Conservation (phyloP, 164 flowering plant genomes). For the Magnolia kwangsiensis region DNA sequence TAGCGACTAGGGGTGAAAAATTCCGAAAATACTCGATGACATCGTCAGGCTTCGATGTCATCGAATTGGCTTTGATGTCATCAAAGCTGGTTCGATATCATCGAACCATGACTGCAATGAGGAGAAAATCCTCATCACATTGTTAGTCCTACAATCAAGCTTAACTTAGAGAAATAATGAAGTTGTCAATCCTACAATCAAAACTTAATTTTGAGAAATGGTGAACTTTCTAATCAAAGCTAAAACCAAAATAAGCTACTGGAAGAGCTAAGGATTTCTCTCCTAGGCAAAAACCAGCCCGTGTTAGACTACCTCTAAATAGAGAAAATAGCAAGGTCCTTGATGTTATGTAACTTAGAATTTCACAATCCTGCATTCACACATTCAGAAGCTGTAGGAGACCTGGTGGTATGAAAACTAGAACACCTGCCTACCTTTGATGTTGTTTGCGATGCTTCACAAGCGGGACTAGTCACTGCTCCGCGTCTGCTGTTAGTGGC, state of each 20-base stretch:
- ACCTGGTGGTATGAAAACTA: conserved; percentile 36
- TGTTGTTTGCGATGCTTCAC: conserved; percentile 52
- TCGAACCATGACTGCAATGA: no score
- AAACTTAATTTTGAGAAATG: no score
- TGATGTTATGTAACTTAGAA: background rate
- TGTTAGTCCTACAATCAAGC: background rate
- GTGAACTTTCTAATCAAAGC: background rate
- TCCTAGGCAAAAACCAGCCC: background rate
- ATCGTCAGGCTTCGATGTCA: no score
- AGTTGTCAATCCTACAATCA: no score
- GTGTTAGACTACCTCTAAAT: background rate
- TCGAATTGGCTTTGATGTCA: no score
- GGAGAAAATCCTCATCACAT: no score
- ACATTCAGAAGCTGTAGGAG: conserved; percentile 9
- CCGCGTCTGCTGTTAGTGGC: conserved; percentile 93
- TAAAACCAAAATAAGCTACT: background rate
- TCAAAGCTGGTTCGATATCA: no score
- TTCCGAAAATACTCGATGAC: no score
- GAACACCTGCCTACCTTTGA: conserved; percentile 48
- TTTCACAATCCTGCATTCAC: background rate
- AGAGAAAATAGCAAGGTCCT: no score
- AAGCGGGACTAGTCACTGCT: conserved; percentile 84
- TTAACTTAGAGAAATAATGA: no score
- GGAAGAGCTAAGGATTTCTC: background rate
- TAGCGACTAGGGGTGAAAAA: no score